Evolutionary conservation across 176 grass and related monocot species (phyloP).

Genomic region (Leersia perrieri): DNA sequence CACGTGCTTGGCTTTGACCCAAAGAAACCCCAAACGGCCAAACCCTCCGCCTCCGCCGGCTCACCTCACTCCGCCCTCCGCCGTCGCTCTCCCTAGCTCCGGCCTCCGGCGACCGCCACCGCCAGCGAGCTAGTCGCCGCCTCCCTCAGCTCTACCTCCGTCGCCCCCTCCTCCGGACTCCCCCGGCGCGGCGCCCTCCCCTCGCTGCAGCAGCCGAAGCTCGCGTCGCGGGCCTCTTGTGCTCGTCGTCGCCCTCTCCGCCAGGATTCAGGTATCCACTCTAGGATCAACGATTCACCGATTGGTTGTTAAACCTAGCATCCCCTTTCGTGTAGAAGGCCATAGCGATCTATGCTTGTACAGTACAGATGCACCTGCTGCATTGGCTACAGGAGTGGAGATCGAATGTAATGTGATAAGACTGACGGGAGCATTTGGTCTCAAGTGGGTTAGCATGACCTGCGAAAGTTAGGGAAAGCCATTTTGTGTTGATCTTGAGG

Average conservation of each 20-base stretch:
- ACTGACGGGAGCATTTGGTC: not conserved
- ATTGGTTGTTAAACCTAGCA: not conserved
- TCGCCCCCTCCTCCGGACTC: too few species aligned
- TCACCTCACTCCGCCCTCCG: not conserved
- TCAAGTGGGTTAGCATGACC: not conserved
- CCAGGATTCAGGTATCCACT: not conserved
- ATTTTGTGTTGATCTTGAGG: not conserved
- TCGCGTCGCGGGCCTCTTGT: not conserved
- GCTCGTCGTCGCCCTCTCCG: not conserved
- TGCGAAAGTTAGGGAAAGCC: not conserved
- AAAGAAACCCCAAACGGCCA: too few species aligned
- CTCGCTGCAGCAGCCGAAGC: not conserved
- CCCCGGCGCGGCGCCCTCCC: not conserved
- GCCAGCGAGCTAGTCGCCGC: too few species aligned
- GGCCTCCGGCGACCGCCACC: too few species aligned
- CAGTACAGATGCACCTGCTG: not conserved
- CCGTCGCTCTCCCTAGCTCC: too few species aligned
- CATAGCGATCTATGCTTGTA: not conserved
- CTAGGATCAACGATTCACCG: not conserved
- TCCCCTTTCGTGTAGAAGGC: not conserved
- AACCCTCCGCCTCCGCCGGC: not conserved
- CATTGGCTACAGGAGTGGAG: not conserved
- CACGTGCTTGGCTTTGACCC: too few species aligned
- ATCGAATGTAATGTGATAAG: not conserved
- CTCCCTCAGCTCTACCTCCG: not conserved